Evolutionary conservation across 1,284 basidiomycete genomes (phyloP), one percentile per base, ranked within the genome.

Genomic region (Cerioporus squamosus): DNA sequence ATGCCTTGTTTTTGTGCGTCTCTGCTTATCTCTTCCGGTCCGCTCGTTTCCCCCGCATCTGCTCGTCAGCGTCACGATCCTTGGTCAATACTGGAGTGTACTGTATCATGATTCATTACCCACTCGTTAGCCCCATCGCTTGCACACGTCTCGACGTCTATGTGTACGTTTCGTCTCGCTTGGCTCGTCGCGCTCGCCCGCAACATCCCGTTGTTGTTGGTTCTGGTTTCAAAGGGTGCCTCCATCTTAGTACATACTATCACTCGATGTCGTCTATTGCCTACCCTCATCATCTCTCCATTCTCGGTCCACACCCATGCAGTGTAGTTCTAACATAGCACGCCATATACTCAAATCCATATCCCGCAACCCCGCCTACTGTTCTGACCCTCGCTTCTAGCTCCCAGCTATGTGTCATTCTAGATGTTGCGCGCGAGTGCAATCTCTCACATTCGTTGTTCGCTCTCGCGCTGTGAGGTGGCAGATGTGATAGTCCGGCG

Each of bases 21-120:
- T 33, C 39, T 47, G 24, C 33, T 47, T 20, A 23, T 42, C 40
- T 51, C 44, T 40, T 22, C 17, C 31, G 29, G 47, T 39, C 33
- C 49, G 36, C 54, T 55, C 55, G 38, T 48, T 47, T 44, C 24
- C 38, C 26, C 33, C 5, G 33, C 53, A 48, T 52, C 54, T 53
- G 59, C 45, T 59, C 47, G 45, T 18, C 51, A 46, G 62, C 59
- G 51, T 53, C 62, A 64, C 62, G 59, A 55, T 61, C 59, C 22
- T 64, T 59, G 33, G 33, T 10, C 33, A 29, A 29, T 29, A 6
- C 12, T 36, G 55, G 56, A 58, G 62, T 60, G 59, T 60, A 58
- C 54, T 64, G 62, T 61, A 59, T 61, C 62, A n/a, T n/a, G n/a
- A n/a, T n/a, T 26, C 26, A 14, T 51, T 61, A 64, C 53, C 50